Evolutionary conservation across 306 rosid species (phyloP).

Genomic region (Aeschynomene evenia): DNA sequence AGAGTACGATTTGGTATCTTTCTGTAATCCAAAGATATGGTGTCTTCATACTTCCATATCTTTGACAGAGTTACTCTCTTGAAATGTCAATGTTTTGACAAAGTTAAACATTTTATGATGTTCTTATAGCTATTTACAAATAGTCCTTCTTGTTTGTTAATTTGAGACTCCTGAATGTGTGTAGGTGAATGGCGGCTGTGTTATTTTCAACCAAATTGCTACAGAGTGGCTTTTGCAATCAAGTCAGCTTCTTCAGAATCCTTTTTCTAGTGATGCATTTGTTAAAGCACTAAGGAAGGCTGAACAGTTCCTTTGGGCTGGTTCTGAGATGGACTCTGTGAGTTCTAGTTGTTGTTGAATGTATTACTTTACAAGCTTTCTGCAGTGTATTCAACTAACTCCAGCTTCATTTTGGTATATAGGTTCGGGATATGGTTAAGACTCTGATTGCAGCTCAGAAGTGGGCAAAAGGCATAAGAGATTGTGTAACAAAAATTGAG

Average conservation of each 20-base stretch:
- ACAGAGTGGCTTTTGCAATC: constrained; percentile 65
- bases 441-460: constrained; percentile 63
- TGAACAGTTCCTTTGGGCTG: constrained; percentile 98
- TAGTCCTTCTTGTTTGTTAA: background rate
- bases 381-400: constrained; percentile 10
- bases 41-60: constrained; percentile 25
- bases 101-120: background rate
- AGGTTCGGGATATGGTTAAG: constrained; percentile 77
- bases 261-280: constrained; percentile 60
- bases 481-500: constrained; percentile 64
- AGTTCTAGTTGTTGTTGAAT: constrained; percentile 40
- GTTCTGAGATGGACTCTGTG: constrained; percentile 92
- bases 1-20: constrained; percentile 19
- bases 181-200: constrained; percentile 74
- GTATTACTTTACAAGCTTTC: constrained; percentile 9
- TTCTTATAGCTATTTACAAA: background rate
- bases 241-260: constrained; percentile 52
- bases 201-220: constrained; percentile 67
- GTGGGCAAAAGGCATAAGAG: constrained; percentile 77
- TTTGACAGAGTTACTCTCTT: constrained; percentile 17
- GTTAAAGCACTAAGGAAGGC: constrained; percentile 63
- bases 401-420: constrained; percentile 34
- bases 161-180: constrained; percentile 40
- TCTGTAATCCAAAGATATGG: constrained; percentile 16
- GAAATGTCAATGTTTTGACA: background rate